phyloP scores from a whole-genome alignment of 2,329 filamentous ascomycete genomes.

The Colletotrichum caudatum region DNA sequence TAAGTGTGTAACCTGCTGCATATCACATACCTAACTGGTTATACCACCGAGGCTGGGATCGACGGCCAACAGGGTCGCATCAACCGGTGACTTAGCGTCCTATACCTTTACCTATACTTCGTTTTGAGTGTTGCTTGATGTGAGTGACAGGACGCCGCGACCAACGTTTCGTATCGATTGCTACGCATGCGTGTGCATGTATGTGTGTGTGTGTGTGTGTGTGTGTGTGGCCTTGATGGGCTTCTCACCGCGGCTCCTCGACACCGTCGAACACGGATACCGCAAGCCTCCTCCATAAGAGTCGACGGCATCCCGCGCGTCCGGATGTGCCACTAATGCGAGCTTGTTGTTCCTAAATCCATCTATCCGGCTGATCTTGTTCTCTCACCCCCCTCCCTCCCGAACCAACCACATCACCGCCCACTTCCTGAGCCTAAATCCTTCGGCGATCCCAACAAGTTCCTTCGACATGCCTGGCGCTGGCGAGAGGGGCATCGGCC shows the following conservation, averaged over 20 bases:
- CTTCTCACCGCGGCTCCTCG: background rate
- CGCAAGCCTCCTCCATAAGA: constrained; percentile 26
- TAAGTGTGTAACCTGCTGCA: background rate
- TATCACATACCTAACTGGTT: background rate
- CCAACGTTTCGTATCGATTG: constrained; percentile 32
- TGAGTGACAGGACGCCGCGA: constrained; percentile 20
- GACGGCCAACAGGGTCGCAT: constrained; percentile 31
- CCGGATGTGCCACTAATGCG: constrained; percentile 9
- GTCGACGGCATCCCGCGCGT: constrained; percentile 14
- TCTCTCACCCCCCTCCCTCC: too few relatives aligned
- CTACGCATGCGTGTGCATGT: background rate
- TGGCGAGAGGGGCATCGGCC: constrained; percentile 30
- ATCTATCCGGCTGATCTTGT: background rate
- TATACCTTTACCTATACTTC: constrained; percentile 24
- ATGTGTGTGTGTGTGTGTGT: background rate
- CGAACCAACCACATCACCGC: constrained; percentile 3
- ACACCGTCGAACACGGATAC: background rate
- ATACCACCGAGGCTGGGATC: constrained; percentile 1
- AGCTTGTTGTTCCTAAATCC: background rate
- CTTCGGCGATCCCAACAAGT: background rate
- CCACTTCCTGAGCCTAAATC: background rate
- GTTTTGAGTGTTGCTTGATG: constrained; percentile 9
- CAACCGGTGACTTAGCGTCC: constrained; percentile 3
- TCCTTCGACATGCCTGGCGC: constrained; percentile 31
- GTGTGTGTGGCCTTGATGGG: background rate